A percentile compares a stretch with the other conserved stretches of the same genome.
Conservation (phyloP, 176 grass and related monocot species). For the Metroxylon sagu region DNA sequence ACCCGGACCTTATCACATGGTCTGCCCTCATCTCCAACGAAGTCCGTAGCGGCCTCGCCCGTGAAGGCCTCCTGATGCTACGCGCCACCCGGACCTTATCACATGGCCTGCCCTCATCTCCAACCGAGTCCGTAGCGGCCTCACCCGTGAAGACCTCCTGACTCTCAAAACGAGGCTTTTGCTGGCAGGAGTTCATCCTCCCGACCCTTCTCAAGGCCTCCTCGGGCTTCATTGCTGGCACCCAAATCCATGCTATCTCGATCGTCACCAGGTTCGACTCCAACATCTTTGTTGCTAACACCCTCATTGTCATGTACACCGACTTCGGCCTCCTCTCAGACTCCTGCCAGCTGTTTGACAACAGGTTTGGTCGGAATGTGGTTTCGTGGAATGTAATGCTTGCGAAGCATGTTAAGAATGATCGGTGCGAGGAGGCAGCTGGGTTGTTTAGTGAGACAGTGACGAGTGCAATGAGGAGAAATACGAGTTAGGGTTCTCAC, state of each 20-base stretch:
- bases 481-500: slow-evolving; percentile 65
- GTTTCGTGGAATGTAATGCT: slow-evolving; percentile 79
- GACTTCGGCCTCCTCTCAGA: slow-evolving; percentile 41
- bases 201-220: slow-evolving; percentile 64
- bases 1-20: slow-evolving; percentile 57
- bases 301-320: slow-evolving; percentile 65
- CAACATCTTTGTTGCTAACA: slow-evolving; percentile 60
- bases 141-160: slow-evolving; percentile 35
- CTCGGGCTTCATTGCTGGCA: slow-evolving; percentile 29
- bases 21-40: slow-evolving; percentile 75
- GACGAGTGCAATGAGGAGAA: slow-evolving; percentile 28
- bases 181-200: slow-evolving; percentile 76
- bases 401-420: slow-evolving; percentile 57
- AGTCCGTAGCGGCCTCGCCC: slow-evolving; percentile 37
- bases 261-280: slow-evolving; percentile 32
- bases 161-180: slow-evolving; percentile 37
- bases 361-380: slow-evolving; percentile 19
- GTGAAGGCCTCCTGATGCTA: slow-evolving; percentile 66
- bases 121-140: slow-evolving; percentile 45
- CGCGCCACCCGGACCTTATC: slow-evolving; percentile 37
- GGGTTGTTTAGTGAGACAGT: slow-evolving; percentile 51
- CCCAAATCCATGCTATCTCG: slow-evolving; percentile 57
- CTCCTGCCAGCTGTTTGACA: slow-evolving; percentile 51
- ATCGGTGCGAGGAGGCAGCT: slow-evolving; percentile 40
- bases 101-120: slow-evolving; percentile 85